Percentiles rank a stretch among this genome's conserved stretches.
These are phyloP conservation scores for Saturnispora dispora DNA, from an alignment of 805 yeast species.

Conservation along the genomic window DNA sequence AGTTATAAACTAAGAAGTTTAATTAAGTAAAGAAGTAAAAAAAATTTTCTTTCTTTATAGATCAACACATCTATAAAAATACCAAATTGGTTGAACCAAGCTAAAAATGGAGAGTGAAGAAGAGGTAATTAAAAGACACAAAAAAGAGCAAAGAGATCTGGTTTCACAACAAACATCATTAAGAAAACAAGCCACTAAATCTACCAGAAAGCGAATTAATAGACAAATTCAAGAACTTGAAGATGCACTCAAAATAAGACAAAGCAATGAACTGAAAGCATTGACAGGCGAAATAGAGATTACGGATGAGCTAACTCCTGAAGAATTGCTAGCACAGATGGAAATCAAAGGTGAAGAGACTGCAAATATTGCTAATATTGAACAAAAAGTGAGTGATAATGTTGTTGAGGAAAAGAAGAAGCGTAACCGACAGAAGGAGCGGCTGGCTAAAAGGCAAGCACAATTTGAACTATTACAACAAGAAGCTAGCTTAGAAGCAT, in stretches of 20 bases:
- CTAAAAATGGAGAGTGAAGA: constrained; percentile 33
- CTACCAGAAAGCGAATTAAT: constrained; percentile 59
- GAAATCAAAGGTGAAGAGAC: constrained; percentile 17
- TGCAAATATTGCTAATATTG: neutral
- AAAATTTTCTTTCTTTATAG: neutral
- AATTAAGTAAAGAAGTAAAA: neutral
- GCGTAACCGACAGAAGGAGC: constrained; percentile 79
- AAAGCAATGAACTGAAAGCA: constrained; percentile 40
- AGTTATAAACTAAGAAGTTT: neutral
- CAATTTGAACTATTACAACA: constrained; percentile 51
- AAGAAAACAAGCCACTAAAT: constrained; percentile 77
- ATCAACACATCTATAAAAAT: neutral
- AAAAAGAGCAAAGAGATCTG: constrained; percentile 59
- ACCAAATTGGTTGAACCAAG: neutral
- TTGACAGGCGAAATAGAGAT: constrained; percentile 23
- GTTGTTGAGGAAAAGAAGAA: constrained; percentile 23
- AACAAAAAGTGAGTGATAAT: constrained; percentile 2
- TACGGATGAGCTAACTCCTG: constrained; percentile 55
- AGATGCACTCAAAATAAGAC: constrained; percentile 42
- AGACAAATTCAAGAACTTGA: constrained; percentile 55
- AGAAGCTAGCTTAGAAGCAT: constrained; percentile 69
- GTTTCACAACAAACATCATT: constrained; percentile 60
- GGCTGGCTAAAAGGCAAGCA: constrained; percentile 67
- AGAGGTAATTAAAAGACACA: constrained; percentile 49
- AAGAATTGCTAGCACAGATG: constrained; percentile 50